Evolutionary conservation across 345 rosid species (phyloP), one percentile per base, ranked within the genome.

Genomic region (Lagerstroemia speciosa): DNA sequence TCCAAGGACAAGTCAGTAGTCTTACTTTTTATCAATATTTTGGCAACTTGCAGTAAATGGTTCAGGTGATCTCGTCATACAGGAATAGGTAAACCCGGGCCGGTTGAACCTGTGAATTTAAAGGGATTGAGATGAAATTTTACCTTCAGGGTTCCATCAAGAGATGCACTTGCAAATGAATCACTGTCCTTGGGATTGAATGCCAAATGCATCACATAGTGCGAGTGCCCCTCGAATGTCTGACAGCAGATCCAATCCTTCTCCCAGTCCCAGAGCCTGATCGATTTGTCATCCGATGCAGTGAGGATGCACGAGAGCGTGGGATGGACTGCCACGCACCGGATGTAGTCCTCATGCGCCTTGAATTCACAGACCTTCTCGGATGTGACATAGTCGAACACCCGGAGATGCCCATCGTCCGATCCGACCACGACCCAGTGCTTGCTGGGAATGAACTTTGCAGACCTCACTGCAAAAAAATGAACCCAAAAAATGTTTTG

Each of bases 181-280:
- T 64, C 37, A 29, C 67, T 9, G 57, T 77, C 69, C 26, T 38
- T 58, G 26, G 77, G 78, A 67, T 75, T 71, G 60, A 79, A 75
- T 0, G 69, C 67, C 1, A 15, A 53, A 34, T 76, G 76, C 85
- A 79, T 82, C 40, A 79, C 85, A 68, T 82, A 79, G 69, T 79
- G 81, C 22, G 79, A 66, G 66, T 82, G 85, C 9, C 78, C 85
- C 63, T 79, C 73, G 8, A 77, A 82, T 32, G 36, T 64, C 43
- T 29, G 64, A 68, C 71, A 14, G 68, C 85, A 77, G 15, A 0
- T 12, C 85, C 85, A 82, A 14, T 67, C 78, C 77, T 77, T 77
- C 58, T 82, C 85, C 85, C 83, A 82, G 65, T 82, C 78, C 83
- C 85, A 82, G 30, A 72, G 64, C 78, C 77, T 82, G 27, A 82